Evolutionary conservation across 148 eudicot genomes (phyloP), one percentile per base, ranked within the genome.

Genomic region (Polygonum aviculare): DNA sequence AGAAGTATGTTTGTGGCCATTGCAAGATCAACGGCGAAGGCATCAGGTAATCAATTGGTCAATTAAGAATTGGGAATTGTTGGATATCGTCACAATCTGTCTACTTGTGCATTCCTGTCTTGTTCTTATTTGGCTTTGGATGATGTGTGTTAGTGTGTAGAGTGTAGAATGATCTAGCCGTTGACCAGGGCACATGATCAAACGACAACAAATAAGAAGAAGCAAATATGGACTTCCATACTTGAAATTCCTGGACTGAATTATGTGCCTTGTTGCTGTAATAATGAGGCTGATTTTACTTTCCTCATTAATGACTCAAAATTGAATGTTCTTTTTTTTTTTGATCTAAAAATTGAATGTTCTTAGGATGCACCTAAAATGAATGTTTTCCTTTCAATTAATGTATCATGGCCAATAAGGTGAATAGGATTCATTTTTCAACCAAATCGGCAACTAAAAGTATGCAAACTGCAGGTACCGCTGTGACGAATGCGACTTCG

Each of bases 11-110:
- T 40, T 82, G 81, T 21, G 60, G 57, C 9, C 84, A 76, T 47
- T 82, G 84, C 75, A 82, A 79, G 12, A 44, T 52, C 69, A 26
- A 19, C 0, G 84, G 79, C 38, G 69, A 79, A 18, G 84, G 84
- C 26, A 59, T 76, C 45, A 79, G 81, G 79, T 77, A 67, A 16
- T 67, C 72, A 35, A 14, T 67, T 38, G 4, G 12, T 35, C 21
- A 38, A 67, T 67, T 67, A 8, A 38, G 45, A 9, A 26, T 62
- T 10, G 36, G 38, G 31, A 62, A 62, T 26, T 62, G 69, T 11
- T 59, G 36, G 31, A 62, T 62, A 19, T 7, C 67, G 36, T 52
- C 19, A 14, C 59, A 52, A 15, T 51, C 18, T 5, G 6, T 14
- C 57, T 0, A 26, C 31, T 51, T 51, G 15, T 50, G 9, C 9